Evolutionary conservation across 805 yeast species (phyloP), one percentile per base, ranked within the genome.

Genomic region (Cyberlindnera nakhonratchasimensis): DNA sequence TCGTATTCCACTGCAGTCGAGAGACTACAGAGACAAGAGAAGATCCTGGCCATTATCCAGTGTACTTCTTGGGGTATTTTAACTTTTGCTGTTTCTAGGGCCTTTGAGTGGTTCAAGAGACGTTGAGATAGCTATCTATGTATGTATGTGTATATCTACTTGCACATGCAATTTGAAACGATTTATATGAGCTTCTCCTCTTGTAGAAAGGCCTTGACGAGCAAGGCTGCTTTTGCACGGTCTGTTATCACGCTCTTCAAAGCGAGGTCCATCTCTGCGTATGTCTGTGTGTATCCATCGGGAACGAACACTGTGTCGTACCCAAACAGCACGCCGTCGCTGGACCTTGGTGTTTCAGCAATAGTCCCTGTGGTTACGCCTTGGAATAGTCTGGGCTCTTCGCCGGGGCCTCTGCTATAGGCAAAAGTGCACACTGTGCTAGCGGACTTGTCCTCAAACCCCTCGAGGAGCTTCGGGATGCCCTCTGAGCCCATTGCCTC

Each of bases 291-390:
- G 53, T 62, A 79, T 3, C 96, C 96, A 20, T 69, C 66, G 2
- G 99, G 98, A 64, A 83, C 73, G 61, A 91, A 91, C 38, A 86
- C 69, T 6, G 96, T 80, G 65, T 91, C 97, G 95, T 96, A 93
- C 2, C 99, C 99, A 61, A 93, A 93, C 19, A 14, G 26, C 46
- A 74, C 72, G 11, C 79, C 75, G 5, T 85, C 86, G 1, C 97
- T 96, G 9, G 4, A 14, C 40, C 58, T 51, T 6, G 70, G 65
- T 6, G 23, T 21, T 28, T 69, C 67, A 5, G 90, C 97, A 55
- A 91, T 89, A 6, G 50, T 62, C n/a, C 99, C 99, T 8, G 74
- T 68, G 1, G 95, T 84, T 34, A 77, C 64, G 7, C 98, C 99
- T 63, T 86, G 90, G 64, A 93, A 90, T 34, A 88, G 67, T 48